A percentile compares a stretch with the other conserved stretches of the same genome.
phyloP scores from a whole-genome alignment of 2,329 filamentous ascomycete genomes.

The Monilinia vaccinii-corymbosi region DNA sequence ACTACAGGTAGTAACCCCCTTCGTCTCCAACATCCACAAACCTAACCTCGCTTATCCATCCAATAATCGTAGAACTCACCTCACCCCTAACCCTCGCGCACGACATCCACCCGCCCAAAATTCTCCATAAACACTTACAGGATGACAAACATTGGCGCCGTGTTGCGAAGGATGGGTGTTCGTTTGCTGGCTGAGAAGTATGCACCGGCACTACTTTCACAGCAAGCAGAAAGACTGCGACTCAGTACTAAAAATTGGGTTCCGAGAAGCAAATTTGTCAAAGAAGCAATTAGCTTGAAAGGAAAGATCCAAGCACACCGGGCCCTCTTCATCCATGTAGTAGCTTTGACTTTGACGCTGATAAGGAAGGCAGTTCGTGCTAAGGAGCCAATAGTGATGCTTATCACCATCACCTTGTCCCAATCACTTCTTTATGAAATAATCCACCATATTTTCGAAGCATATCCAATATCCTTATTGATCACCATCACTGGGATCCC shows the following conservation, averaged over 20 bases:
- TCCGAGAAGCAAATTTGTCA: slow-evolving; percentile 25
- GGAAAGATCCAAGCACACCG: background rate
- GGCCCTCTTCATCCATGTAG: background rate
- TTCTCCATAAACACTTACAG: no score
- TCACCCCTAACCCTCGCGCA: no score
- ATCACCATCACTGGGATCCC: slow-evolving; percentile 32
- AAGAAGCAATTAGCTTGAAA: slow-evolving; percentile 14
- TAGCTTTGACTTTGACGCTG: background rate
- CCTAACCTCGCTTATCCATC: no score
- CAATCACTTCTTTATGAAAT: slow-evolving; percentile 19
- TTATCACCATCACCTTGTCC: slow-evolving; percentile 17
- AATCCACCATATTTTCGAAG: slow-evolving; percentile 35
- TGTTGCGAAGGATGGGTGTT: background rate
- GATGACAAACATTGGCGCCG: no score
- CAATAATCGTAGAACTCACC: no score
- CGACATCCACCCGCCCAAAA: no score
- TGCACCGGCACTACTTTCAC: slow-evolving; percentile 34
- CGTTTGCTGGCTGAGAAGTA: background rate
- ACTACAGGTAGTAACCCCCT: no score
- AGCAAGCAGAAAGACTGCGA: slow-evolving; percentile 39
- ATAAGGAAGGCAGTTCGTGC: background rate
- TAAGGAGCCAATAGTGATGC: slow-evolving; percentile 17
- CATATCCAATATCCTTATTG: slow-evolving; percentile 38
- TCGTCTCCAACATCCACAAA: no score
- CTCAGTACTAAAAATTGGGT: slow-evolving; percentile 32